Base-by-base conservation (phyloP, 202 grass and related monocot genomes). In the Carex arenaria region DNA sequence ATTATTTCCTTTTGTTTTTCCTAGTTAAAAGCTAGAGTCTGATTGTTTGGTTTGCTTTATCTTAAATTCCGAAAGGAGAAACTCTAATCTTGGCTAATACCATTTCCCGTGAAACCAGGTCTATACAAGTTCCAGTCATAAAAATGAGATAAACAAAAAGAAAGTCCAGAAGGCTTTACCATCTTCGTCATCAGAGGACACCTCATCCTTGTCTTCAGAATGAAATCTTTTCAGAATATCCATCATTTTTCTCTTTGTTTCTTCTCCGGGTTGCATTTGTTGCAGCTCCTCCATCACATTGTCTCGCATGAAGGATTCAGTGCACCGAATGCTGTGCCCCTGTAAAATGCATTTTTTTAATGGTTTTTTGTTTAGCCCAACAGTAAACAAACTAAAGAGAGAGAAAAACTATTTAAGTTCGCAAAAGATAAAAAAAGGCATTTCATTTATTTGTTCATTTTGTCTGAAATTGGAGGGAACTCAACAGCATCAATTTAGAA, bases 201-300 rank as follows among this genome's bases (percentile, higher is more conserved):
- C 87, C 40, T 95, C 91, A 52, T 82, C 80, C 55, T 67, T 23
- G 3, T 64, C 78, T 81, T 98, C 90, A 83, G 88, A 84, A 67
- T 98, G 92, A 83, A 98, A 93, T 38, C 89, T 61, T 83, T 91
- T 98, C 45, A 95, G 86, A 67, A 98, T 95, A 79, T 98, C 95
- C 6, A 98, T 52, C 89, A 94, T 95, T 90, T 98, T 83, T 81
- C 67, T 90, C 82, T 89, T 95, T 71, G 89, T 88, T 81, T 93
- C 91, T 84, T 93, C 92, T 85, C 95, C 91, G 81, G 91, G 90
- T 36, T 95, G 89, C 70, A 95, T 89, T 72, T 98, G 95, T 87
- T 92, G 90, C 87, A 98, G 84, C 86, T 95, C 95, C 53, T 89
- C 95, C 85, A 91, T 86, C 23, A 98, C 92, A 93, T 98, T 95